Conservation (phyloP, 352 stramenopile genomes). For the Phytopythium sindhum region DNA sequence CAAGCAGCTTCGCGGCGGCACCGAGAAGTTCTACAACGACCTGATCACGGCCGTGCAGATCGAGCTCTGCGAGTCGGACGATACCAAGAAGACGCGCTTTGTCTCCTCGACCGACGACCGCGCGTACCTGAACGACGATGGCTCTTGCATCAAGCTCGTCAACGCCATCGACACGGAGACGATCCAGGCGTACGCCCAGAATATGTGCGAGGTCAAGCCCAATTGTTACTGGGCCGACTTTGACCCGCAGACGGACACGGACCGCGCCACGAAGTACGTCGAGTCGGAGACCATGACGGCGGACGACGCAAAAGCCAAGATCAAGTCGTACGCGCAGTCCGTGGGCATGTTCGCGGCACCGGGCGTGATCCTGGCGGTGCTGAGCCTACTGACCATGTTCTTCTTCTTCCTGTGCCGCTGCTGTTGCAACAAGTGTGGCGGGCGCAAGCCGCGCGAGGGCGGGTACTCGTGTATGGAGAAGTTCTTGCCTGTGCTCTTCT, state of each 20-base stretch:
- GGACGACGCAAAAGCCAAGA: conserved; percentile 17
- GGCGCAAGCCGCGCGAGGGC: conserved; percentile 45
- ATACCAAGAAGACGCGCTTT: conserved; percentile 27
- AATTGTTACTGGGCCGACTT: conserved; percentile 69
- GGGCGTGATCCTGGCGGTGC: conserved; percentile 45
- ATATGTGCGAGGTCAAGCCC: conserved; percentile 45
- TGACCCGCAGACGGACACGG: conserved; percentile 20
- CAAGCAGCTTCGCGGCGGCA: conserved; percentile 58
- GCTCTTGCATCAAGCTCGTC: conserved; percentile 26
- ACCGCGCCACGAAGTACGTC: conserved; percentile 29
- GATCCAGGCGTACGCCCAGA: conserved; percentile 22
- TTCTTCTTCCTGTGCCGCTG: conserved; percentile 74
- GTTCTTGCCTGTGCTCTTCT: conserved; percentile 62
- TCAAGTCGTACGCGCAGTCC: conserved; percentile 51
- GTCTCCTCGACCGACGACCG: conserved; percentile 21
- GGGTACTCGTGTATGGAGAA: conserved; percentile 73
- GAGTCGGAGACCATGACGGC: conserved; percentile 28
- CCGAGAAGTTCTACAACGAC: conserved; percentile 57
- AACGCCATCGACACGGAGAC: conserved; percentile 22
- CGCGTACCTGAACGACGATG: conserved; percentile 43
- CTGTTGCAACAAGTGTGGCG: conserved; percentile 72
- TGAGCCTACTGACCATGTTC: conserved; percentile 66
- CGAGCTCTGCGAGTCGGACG: conserved; percentile 37
- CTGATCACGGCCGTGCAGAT: conserved; percentile 58
- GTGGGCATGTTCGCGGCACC: conserved; percentile 55